Conservation (phyloP, 768 basidiomycete species). For the Suillus brevipes region DNA sequence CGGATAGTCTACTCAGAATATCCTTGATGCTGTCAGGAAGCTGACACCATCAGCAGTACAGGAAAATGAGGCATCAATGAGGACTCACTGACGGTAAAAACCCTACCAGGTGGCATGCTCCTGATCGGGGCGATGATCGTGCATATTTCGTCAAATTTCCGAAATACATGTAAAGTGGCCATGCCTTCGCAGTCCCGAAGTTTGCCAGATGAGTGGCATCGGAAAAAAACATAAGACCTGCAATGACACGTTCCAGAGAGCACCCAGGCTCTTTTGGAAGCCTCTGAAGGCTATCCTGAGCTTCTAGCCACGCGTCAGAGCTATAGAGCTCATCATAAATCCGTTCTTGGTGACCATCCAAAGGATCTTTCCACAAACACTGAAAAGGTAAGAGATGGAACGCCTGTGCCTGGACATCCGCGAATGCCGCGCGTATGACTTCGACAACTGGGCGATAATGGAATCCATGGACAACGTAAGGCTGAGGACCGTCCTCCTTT, state of each 20-base stretch:
- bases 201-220: conserved; percentile 27
- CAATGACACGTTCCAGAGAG: conserved; percentile 11
- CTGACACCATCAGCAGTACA: conserved; percentile 4
- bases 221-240: background rate
- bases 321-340: conserved; percentile 22
- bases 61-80: background rate
- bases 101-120: too few species aligned
- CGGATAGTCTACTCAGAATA: background rate
- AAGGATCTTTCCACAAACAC: conserved; percentile 11
- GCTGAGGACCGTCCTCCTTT: background rate
- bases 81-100: conserved; percentile 10
- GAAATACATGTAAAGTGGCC: too few species aligned
- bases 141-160: too few species aligned
- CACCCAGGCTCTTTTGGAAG: conserved; percentile 15
- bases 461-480: conserved; percentile 14
- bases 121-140: too few species aligned
- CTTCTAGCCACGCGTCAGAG: conserved; percentile 17
- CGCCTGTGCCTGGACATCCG: background rate
- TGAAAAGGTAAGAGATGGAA: conserved; percentile 29
- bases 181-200: conserved; percentile 14
- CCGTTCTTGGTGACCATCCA: conserved; percentile 8
- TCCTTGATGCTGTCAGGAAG: conserved; percentile 16
- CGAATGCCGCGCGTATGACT: conserved; percentile 15
- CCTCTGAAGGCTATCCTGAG: conserved; percentile 17
- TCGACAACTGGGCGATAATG: conserved; percentile 16